Conservation (phyloP, 2,329 filamentous ascomycete species). For the Coniochaeta sp. region DNA sequence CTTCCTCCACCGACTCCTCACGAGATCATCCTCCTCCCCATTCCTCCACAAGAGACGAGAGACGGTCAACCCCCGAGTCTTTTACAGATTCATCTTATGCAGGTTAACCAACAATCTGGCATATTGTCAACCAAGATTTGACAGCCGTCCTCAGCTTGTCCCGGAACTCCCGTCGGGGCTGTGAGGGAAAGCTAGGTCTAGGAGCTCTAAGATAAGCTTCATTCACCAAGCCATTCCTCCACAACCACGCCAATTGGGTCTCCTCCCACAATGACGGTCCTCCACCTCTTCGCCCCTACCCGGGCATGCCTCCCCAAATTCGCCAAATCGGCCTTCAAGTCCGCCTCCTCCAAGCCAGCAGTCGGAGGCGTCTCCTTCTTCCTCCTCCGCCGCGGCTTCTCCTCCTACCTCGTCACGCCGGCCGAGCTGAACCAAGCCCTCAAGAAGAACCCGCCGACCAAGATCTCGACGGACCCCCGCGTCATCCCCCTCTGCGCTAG, state of each 20-base stretch:
- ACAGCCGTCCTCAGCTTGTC: too few relatives aligned
- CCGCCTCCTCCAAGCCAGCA: neutral
- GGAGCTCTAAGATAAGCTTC: neutral
- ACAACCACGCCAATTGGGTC: too few relatives aligned
- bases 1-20: neutral
- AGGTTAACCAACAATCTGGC: neutral
- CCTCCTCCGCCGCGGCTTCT: conserved; percentile 44
- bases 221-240: neutral
- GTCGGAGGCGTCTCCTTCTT: neutral
- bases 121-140: too few relatives aligned
- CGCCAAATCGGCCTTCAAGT: conserved; percentile 4
- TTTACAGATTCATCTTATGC: too few relatives aligned
- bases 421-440: conserved; percentile 75
- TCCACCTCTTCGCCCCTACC: neutral
- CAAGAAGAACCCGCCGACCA: conserved; percentile 71
- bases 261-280: neutral
- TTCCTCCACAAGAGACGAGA: neutral
- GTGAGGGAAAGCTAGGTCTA: neutral
- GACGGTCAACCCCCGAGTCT: too few relatives aligned
- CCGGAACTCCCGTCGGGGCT: too few relatives aligned
- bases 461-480: conserved; percentile 73
- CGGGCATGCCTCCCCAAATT: neutral
- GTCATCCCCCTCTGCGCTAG: conserved; percentile 85
- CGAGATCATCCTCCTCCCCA: neutral
- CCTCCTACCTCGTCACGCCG: conserved; percentile 81